Percentiles rank a stretch among this genome's conserved stretches.
Conservation (phyloP, 257 asterid species). For the Plantago elongata region DNA sequence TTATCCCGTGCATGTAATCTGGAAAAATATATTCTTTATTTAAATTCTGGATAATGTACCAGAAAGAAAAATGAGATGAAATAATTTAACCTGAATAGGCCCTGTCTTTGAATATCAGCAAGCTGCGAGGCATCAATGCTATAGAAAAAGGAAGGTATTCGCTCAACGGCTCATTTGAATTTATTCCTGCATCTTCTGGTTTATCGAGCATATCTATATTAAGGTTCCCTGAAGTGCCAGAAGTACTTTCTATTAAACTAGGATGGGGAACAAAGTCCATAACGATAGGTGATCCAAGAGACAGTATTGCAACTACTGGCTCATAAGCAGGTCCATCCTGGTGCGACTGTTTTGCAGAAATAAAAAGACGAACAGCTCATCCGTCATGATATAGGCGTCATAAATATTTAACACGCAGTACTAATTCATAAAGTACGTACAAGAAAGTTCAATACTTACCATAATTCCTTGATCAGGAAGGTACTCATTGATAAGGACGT, state of each 20-base stretch:
- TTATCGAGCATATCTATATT: conserved; percentile 16
- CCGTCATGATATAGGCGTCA: conserved; percentile 4
- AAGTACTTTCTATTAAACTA: conserved; percentile 28
- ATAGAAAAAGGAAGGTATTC: conserved; percentile 57
- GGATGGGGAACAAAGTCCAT: conserved; percentile 85
- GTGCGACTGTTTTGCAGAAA: conserved; percentile 56
- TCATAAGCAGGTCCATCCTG: conserved; percentile 93
- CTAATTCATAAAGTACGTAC: not conserved
- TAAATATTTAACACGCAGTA: conserved; percentile 1
- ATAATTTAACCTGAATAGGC: conserved; percentile 63
- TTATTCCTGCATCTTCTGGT: conserved; percentile 24
- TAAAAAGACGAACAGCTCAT: conserved; percentile 7
- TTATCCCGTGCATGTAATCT: conserved; percentile 90
- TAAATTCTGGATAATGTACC: conserved; percentile 2
- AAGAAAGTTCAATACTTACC: conserved; percentile 37
- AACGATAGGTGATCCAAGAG: conserved; percentile 82
- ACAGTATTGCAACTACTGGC: conserved; percentile 90
- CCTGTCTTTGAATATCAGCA: conserved; percentile 77
- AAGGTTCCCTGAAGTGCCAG: conserved; percentile 23
- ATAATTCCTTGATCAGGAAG: conserved; percentile 87
- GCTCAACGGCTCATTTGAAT: conserved; percentile 19
- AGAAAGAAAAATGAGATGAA: conserved; percentile 5
- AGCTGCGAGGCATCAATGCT: conserved; percentile 78
- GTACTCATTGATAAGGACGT: conserved; percentile 92
- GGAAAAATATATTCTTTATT: conserved; percentile 20